Conservation (phyloP, 176 grass and related monocot genomes). For the Oryza punctata region DNA sequence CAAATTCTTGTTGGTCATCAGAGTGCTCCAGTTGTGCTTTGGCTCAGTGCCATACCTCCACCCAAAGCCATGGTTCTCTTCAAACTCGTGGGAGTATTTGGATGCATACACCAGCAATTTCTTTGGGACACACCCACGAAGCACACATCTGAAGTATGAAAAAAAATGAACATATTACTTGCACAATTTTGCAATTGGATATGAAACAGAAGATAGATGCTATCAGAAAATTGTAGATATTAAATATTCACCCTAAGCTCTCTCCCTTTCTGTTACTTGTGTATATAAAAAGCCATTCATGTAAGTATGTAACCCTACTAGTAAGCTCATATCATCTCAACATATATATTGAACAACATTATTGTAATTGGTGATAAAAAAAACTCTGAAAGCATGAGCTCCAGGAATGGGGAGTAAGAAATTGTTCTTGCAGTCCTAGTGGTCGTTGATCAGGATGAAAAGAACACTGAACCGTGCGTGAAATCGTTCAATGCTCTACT, state of each 20-base stretch:
- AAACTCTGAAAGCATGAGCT: background rate
- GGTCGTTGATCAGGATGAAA: background rate
- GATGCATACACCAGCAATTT: conserved; percentile 76
- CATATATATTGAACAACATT: background rate
- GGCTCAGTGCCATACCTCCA: conserved; percentile 73
- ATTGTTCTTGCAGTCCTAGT: background rate
- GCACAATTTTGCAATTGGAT: background rate
- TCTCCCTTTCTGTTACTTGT: background rate
- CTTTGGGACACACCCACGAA: conserved; percentile 79
- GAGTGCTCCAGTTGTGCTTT: conserved; percentile 73
- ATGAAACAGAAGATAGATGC: background rate
- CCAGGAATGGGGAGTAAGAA: background rate
- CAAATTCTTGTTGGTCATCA: conserved; percentile 82
- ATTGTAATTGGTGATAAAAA: background rate
- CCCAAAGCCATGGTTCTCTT: conserved; percentile 73
- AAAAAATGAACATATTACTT: background rate
- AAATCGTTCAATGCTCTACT: background rate
- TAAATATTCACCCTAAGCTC: no score
- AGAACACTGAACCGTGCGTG: background rate
- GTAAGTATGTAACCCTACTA: background rate
- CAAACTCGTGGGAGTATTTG: conserved; percentile 79
- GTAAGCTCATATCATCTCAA: background rate
- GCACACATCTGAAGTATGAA: conserved; percentile 61
- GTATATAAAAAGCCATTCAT: background rate
- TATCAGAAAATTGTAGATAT: background rate